Percentiles rank a stretch among this genome's conserved stretches.
These are phyloP conservation scores for Phyllachora maydis DNA, from an alignment of 2,329 filamentous ascomycete species.

Conservation along the genomic window DNA sequence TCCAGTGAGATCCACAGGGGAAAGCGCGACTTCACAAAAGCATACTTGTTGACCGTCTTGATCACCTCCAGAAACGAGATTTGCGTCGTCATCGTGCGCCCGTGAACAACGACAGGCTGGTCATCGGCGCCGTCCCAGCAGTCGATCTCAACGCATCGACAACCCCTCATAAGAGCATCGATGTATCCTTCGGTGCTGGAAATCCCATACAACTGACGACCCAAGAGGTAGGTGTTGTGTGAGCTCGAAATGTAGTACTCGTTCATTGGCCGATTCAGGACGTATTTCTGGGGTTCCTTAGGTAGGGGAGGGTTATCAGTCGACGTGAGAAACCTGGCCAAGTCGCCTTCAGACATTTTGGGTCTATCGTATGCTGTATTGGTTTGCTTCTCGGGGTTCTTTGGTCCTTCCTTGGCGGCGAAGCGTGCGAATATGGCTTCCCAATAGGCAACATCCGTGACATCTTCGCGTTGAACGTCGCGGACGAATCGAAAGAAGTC, in stretches of 20 bases:
- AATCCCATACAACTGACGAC: constrained; percentile 71
- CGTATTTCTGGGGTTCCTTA: constrained; percentile 35
- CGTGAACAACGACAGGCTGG: constrained; percentile 77
- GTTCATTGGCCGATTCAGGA: constrained; percentile 68
- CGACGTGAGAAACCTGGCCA: constrained; percentile 60
- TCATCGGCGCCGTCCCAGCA: constrained; percentile 91
- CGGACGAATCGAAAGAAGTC: constrained; percentile 63
- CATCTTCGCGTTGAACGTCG: constrained; percentile 54
- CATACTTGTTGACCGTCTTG: constrained; percentile 83
- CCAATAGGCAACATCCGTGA: constrained; percentile 47
- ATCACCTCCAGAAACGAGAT: constrained; percentile 86
- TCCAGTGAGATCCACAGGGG: constrained; percentile 90
- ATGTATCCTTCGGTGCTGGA: constrained; percentile 96
- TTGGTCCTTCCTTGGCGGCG: constrained; percentile 33
- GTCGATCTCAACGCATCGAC: constrained; percentile 90
- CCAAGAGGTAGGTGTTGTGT: constrained; percentile 92
- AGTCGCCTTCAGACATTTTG: constrained; percentile 57
- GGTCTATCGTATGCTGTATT: constrained; percentile 16
- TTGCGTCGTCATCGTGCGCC: constrained; percentile 69
- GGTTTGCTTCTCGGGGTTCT: constrained; percentile 17
- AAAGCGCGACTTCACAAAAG: constrained; percentile 70
- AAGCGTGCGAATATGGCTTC: constrained; percentile 51
- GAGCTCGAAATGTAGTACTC: constrained; percentile 98
- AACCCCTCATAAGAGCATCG: constrained; percentile 66
- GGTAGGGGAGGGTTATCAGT: constrained; percentile 48